Evolutionary conservation across 176 grass and related monocot species (phyloP).

Genomic region (Paspalum notatum): DNA sequence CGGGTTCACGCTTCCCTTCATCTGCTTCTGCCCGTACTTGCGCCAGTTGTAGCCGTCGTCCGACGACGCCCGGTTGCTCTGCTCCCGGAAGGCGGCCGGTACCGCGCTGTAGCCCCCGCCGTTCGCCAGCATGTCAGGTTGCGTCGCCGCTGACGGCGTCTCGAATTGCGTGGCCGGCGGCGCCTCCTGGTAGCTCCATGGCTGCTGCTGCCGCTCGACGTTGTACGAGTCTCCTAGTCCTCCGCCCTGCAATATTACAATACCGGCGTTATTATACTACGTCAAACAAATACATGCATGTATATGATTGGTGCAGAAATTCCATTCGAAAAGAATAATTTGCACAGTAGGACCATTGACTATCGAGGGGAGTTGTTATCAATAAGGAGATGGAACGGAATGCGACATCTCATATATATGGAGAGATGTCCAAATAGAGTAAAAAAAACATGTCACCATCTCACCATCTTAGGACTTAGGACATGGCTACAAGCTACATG

Average conservation of each 20-base stretch:
- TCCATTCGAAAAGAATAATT: background rate
- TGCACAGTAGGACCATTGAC: background rate
- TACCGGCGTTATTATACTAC: background rate
- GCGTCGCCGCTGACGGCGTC: constrained; percentile 12
- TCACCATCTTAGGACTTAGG: no score
- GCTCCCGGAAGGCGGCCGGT: constrained; percentile 33
- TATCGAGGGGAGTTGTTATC: background rate
- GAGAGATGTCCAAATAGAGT: background rate
- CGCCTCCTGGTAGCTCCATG: constrained; percentile 61
- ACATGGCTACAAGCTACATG: background rate
- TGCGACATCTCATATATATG: constrained; percentile 2
- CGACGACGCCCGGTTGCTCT: constrained; percentile 52
- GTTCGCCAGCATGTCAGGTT: background rate
- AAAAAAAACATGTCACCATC: background rate
- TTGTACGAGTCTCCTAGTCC: constrained; percentile 33
- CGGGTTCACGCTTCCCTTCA: constrained; percentile 92
- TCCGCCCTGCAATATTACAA: constrained; percentile 20
- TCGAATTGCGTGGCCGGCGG: constrained; percentile 27
- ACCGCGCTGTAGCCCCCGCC: constrained; percentile 1
- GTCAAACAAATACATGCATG: background rate
- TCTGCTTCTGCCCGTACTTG: constrained; percentile 97
- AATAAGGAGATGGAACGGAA: background rate
- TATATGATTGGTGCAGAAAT: background rate
- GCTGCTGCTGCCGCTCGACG: constrained; percentile 40
- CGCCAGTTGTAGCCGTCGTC: constrained; percentile 98